Evolutionary conservation across 768 basidiomycete species (phyloP), one percentile per base, ranked within the genome.

Genomic region (Termitomyces sp.): DNA sequence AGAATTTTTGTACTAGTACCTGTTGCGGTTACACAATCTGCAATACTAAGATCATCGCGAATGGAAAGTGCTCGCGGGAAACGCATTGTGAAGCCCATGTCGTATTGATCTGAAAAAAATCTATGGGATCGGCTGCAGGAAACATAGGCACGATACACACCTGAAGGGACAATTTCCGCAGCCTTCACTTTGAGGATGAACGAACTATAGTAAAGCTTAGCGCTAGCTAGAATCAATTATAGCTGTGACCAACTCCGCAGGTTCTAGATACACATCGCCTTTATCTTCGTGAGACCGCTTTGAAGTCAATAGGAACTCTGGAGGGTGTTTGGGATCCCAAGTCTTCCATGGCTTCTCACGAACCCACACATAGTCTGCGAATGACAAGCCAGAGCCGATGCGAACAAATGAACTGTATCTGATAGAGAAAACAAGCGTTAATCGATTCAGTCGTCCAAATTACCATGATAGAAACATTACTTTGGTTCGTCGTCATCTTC

Each of bases 171-270:
- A 56, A 98, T 92, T 71, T 98, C 95, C 0, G 96, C 92, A 0
- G 93, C 96, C 74, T 98, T 98, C 59, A 98, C 85, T 67, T 91
- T 91, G 66, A 98, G 62, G 40, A 98, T 89, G 72, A 99, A 98
- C 0, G 96, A 97, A 66, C 96, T 97, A 62, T 14, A 51, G 42
- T 42, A 15, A 56, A 61, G 37, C 47, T 29, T 12, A 60, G 51
- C 25, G 17, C n/a, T 20, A 46, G 17, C 36, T 6, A 14, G 53
- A 55, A 12, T 11, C 11, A 38, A 57, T 25, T 53, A 43, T 5
- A 34, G 32, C 11, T 34, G 42, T 14, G 38, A 70, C 84, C 62
- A 67, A 96, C 96, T 97, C 89, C 66, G 89, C 83, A 14, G 96
- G 96, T 52, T 92, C 86, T 46, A 98, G 81, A 73, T 96, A 97